Conservation (phyloP, 75 land plant genomes). For the Gnetum montanum region DNA sequence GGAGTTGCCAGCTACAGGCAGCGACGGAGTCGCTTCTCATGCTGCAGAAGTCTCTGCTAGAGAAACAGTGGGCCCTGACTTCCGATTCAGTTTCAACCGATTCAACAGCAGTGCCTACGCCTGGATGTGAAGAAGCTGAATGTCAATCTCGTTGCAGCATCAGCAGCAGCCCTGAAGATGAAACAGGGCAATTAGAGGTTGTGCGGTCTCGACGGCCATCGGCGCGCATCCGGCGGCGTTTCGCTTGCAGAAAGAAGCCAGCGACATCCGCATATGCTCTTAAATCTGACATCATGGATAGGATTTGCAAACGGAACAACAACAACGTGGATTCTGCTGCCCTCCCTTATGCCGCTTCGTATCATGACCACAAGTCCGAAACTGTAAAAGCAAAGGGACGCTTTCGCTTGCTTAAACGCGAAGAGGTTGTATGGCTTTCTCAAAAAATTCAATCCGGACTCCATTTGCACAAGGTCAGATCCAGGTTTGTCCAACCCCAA, state of each 20-base stretch:
- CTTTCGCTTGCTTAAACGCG: too few relatives aligned
- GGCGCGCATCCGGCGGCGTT: constrained; percentile 54
- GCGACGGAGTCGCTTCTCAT: constrained; percentile 39
- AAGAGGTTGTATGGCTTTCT: too few relatives aligned
- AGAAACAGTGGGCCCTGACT: constrained; percentile 59
- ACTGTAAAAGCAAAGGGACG: too few relatives aligned
- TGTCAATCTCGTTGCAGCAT: too few relatives aligned
- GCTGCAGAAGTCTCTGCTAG: constrained; percentile 67
- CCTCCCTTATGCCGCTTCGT: too few relatives aligned
- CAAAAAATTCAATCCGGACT: too few relatives aligned
- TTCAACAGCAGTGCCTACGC: not conserved
- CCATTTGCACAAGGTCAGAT: too few relatives aligned
- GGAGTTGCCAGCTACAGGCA: too few relatives aligned
- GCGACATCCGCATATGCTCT: constrained; percentile 9
- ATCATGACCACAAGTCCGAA: constrained; percentile 2
- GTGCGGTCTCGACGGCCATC: constrained; percentile 56
- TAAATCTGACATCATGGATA: not conserved
- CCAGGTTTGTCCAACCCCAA: too few relatives aligned
- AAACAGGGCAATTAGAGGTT: constrained; percentile 17
- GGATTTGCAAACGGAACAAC: not conserved
- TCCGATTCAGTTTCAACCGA: constrained; percentile 5
- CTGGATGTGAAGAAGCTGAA: too few relatives aligned
- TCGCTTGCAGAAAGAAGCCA: constrained; percentile 23
- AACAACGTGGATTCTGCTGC: too few relatives aligned
- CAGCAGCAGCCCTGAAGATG: too few relatives aligned